Base-by-base conservation (phyloP, 495 filamentous ascomycete genomes). In the Penicillium robsamsonii region DNA sequence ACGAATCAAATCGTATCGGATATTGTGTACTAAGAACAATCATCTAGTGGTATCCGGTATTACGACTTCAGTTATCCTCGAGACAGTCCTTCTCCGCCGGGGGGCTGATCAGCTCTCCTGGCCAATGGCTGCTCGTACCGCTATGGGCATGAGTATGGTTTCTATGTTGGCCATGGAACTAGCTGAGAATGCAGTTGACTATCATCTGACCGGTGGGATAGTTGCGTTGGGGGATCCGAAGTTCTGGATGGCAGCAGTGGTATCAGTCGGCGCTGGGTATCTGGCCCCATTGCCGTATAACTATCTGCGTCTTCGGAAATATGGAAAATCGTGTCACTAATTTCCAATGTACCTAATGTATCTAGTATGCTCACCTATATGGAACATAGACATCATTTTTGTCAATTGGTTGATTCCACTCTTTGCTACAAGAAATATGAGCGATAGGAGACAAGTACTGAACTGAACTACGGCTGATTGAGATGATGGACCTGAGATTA, bases 141-240 rank as follows among this genome's bases (percentile, higher is more conserved):
- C 77, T 0, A 71, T 68, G 63, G 77, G 77, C 0, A 80, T 80
- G 77, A 80, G 75, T 51, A 62, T 78, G 38, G 67, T 78, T 2
- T 78, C 76, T 0, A 79, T 80, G 77, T 25, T 78, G 24, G 70
- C 74, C 3, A 80, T 80, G 77, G 76, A 80, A 52, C 35, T 63
- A 1, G 76, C 68, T 3, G 69, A 78, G 42, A 80, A 77, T 50
- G 50, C 61, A 4, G 77, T 80, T 27, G 76, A 80, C 46, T 78
- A 74, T 55, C 73, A 78, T 55, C 61, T 80, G 2, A 80, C 75
- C 0, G 76, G 76, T 1, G 77, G 77, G 0, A 57, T 71, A 6
- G 64, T 75, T 15, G 61, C 59, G 0, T 47, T 73, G 10, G 63
- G 61, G 1, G 66, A 70, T 37, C 69, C 70, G 0, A 52, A 59